Evolutionary conservation across 108 stramenopile species (phyloP).

Genomic region (Epithemia pelagica): DNA sequence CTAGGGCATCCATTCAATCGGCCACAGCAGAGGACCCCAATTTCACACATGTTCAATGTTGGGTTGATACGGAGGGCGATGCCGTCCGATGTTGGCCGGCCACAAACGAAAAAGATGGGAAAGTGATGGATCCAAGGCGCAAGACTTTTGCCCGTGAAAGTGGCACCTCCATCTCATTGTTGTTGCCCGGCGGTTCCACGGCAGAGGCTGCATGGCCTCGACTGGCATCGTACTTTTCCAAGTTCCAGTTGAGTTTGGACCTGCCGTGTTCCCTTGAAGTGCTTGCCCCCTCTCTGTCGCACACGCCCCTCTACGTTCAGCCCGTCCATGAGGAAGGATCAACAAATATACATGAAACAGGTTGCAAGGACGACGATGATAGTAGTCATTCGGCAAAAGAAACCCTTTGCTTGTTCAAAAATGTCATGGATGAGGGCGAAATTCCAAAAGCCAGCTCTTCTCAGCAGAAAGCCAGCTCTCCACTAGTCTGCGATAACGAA

Average conservation of each 20-base stretch:
- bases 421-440: neutral
- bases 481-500: no score
- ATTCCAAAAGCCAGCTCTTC: neutral
- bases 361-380: neutral
- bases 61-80: constrained; percentile 64
- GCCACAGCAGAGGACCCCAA: constrained; percentile 29
- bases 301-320: constrained; percentile 50
- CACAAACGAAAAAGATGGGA: neutral
- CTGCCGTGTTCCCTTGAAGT: constrained; percentile 72
- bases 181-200: constrained; percentile 34
- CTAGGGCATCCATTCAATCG: constrained; percentile 55
- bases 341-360: constrained; percentile 14
- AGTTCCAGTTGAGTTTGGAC: constrained; percentile 59
- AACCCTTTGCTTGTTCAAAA: neutral
- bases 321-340: constrained; percentile 12
- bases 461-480: neutral
- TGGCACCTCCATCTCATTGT: constrained; percentile 41
- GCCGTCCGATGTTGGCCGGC: constrained; percentile 27
- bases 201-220: constrained; percentile 63
- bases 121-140: no score
- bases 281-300: constrained; percentile 56
- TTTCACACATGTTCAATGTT: constrained; percentile 43
- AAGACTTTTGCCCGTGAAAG: constrained; percentile 29
- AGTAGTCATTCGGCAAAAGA: neutral
- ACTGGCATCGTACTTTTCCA: constrained; percentile 70